phyloP scores from a whole-genome alignment of 148 eudicot species.

The Dianthus caryophyllus region DNA sequence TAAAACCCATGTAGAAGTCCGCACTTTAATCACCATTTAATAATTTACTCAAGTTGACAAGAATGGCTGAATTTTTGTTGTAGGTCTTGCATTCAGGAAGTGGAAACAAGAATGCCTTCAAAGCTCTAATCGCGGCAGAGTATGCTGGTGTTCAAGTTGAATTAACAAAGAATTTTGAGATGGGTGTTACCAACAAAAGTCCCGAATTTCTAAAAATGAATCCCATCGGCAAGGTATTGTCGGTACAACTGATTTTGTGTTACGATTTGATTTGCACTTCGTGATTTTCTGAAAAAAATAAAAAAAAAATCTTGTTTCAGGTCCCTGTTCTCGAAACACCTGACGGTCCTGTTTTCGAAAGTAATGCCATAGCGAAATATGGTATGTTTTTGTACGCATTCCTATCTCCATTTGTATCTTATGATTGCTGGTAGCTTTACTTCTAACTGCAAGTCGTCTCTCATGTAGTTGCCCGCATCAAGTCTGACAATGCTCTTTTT shows the following conservation, averaged over 20 bases:
- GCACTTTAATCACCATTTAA: too few species aligned
- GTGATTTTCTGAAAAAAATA: not conserved
- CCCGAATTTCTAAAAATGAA: conserved; percentile 72
- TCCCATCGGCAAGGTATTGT: conserved; percentile 73
- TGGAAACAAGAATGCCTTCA: conserved; percentile 62
- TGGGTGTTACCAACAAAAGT: conserved; percentile 68
- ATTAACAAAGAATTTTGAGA: conserved; percentile 47
- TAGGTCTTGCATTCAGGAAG: conserved; percentile 51
- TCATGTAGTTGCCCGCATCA: conserved; percentile 42
- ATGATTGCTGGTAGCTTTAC: conserved; percentile 13
- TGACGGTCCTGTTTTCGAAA: conserved; percentile 55
- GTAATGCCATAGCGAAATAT: conserved; percentile 76
- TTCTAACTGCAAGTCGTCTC: conserved; percentile 1
- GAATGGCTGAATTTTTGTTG: not conserved
- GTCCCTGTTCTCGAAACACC: conserved; percentile 67
- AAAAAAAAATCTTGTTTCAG: conserved; percentile 13
- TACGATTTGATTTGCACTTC: not conserved
- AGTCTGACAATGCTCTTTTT: conserved; percentile 43
- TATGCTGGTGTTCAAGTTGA: conserved; percentile 55
- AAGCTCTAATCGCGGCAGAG: conserved; percentile 71
- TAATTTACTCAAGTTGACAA: too few species aligned
- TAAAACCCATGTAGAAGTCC: too few species aligned
- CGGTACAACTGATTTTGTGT: not conserved
- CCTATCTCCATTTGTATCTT: conserved; percentile 18
- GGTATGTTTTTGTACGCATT: conserved; percentile 29